A percentile compares a stretch with the other conserved stretches of the same genome.
phyloP scores from a whole-genome alignment of 192 early-diverging fungal species.

The Coemansia asiatica region DNA sequence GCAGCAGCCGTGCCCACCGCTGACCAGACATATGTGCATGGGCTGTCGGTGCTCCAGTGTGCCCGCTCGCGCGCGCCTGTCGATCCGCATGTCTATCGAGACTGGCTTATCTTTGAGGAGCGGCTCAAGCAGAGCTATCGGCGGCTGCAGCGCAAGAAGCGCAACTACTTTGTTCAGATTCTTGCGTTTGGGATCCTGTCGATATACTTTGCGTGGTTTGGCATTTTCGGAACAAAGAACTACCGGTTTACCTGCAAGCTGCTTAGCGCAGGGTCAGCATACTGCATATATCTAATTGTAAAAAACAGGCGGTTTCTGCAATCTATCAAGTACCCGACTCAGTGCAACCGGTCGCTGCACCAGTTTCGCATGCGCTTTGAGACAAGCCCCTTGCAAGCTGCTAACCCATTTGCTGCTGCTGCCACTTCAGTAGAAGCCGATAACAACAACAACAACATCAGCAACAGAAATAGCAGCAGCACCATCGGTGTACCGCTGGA shows the following conservation, averaged over 20 bases:
- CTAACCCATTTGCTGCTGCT: slow-evolving; percentile 13
- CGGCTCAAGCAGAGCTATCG: slow-evolving; percentile 72
- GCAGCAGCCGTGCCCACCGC: slow-evolving; percentile 26
- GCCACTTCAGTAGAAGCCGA: too few species aligned
- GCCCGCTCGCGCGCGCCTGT: slow-evolving; percentile 39
- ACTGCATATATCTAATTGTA: slow-evolving; percentile 55
- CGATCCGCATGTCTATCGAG: slow-evolving; percentile 62
- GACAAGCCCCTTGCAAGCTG: slow-evolving; percentile 31
- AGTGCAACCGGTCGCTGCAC: slow-evolving; percentile 56
- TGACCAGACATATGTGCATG: slow-evolving; percentile 41
- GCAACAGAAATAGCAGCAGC: neutral
- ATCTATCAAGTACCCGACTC: slow-evolving; percentile 48
- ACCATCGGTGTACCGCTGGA: neutral
- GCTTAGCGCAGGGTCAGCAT: slow-evolving; percentile 50
- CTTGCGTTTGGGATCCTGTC: slow-evolving; percentile 48
- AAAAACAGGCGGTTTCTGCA: slow-evolving; percentile 52
- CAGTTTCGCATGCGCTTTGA: slow-evolving; percentile 56
- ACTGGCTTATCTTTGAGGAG: slow-evolving; percentile 81
- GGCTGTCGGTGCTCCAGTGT: slow-evolving; percentile 42
- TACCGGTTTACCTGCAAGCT: slow-evolving; percentile 53
- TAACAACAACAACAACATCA: too few species aligned
- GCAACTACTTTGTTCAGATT: slow-evolving; percentile 63
- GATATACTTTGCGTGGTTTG: slow-evolving; percentile 56
- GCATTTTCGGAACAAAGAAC: slow-evolving; percentile 42
- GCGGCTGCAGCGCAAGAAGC: slow-evolving; percentile 64